phyloP scores from a whole-genome alignment of 805 yeast species.

The Metschnikowia anglica region DNA sequence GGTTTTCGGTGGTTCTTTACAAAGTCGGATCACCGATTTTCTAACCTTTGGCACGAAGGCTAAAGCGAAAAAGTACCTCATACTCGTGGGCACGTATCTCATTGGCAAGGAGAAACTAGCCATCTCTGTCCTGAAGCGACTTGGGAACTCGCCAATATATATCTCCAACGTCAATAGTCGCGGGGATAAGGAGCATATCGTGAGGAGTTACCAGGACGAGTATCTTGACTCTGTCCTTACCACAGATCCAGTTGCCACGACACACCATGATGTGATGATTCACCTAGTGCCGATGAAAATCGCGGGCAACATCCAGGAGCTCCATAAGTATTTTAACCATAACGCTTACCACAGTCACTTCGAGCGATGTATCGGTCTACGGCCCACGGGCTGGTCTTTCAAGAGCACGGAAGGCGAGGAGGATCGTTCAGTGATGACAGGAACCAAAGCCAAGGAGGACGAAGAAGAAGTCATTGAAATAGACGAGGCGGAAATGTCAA shows the following conservation, averaged over 20 bases:
- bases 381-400: constrained; percentile 93
- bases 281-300: constrained; percentile 75
- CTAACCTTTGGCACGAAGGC: constrained; percentile 11
- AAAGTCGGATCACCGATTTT: constrained; percentile 43
- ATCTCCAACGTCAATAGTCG: constrained; percentile 50
- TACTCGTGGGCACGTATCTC: constrained; percentile 82
- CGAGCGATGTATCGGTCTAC: constrained; percentile 65
- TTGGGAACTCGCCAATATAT: constrained; percentile 52
- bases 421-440: constrained; percentile 2
- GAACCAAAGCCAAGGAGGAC: constrained; percentile 9
- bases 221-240: constrained; percentile 33
- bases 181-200: constrained; percentile 39
- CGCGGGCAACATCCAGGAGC: constrained; percentile 42
- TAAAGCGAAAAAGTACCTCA: constrained; percentile 45
- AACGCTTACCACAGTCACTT: constrained; percentile 45
- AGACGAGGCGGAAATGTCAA: constrained; percentile 7
- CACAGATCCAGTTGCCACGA: constrained; percentile 38
- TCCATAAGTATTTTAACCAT: constrained; percentile 50
- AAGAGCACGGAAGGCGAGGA: constrained; percentile 16
- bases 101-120: constrained; percentile 93
- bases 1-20: constrained; percentile 38
- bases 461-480: constrained; percentile 9
- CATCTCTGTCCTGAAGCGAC: constrained; percentile 52
- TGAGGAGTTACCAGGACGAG: constrained; percentile 47
- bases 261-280: constrained; percentile 48